A percentile compares a stretch with the other conserved stretches of the same genome.
Conservation (phyloP, 345 rosid genomes). For the Gynandropsis gynandra region DNA sequence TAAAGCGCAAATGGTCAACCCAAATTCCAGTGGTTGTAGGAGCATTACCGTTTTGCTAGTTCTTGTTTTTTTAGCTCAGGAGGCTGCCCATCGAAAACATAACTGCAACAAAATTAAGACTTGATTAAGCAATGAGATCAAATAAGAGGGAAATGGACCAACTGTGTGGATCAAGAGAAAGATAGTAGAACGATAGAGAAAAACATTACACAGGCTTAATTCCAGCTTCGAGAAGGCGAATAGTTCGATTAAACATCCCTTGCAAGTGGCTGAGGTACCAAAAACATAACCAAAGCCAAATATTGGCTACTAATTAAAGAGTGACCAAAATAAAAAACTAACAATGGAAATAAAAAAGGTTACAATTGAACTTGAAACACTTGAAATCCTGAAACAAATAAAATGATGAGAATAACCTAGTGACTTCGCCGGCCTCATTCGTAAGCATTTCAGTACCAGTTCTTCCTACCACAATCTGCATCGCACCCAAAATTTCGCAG, state of each 20-base stretch:
- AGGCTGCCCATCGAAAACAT: conserved; percentile 86
- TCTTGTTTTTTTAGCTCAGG: conserved; percentile 88
- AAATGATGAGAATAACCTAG: conserved; percentile 39
- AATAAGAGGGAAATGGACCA: not conserved
- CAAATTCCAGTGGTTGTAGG: not conserved
- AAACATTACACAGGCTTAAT: conserved; percentile 77
- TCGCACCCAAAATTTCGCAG: not conserved
- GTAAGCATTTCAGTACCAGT: conserved; percentile 85
- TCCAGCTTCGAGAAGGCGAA: conserved; percentile 93
- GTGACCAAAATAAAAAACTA: not conserved
- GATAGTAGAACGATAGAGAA: conserved; percentile 10
- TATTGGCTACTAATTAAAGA: not conserved
- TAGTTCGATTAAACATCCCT: conserved; percentile 90
- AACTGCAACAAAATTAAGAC: conserved; percentile 35
- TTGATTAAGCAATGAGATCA: not conserved
- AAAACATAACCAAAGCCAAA: not conserved
- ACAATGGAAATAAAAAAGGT: too few relatives aligned
- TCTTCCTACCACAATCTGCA: conserved; percentile 91
- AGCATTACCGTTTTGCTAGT: conserved; percentile 66
- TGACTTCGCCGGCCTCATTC: conserved; percentile 96
- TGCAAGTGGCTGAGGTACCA: conserved; percentile 61
- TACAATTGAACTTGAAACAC: not conserved
- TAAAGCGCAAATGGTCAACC: not conserved
- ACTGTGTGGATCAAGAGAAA: conserved; percentile 2
- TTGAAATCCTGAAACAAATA: conserved; percentile 3